Evolutionary conservation across 2,329 filamentous ascomycete species (phyloP).

Genomic region (Ophioceras dolichostomum): DNA sequence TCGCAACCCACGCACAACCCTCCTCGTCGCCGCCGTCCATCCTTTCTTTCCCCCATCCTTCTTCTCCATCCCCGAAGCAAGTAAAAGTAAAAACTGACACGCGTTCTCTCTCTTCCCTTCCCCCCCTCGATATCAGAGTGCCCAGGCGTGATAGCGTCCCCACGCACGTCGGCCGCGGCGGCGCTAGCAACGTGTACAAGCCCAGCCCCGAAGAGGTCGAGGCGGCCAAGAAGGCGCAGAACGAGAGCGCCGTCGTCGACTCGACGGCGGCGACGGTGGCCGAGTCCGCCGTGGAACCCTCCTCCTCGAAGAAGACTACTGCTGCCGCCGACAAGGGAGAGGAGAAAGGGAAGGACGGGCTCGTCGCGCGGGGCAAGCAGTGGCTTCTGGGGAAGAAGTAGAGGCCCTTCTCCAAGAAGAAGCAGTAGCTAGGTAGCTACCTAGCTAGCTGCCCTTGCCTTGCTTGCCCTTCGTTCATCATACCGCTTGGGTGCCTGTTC

Average conservation of each 20-base stretch:
- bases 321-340: conserved; percentile 8
- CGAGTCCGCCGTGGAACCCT: conserved; percentile 15
- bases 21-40: too few relatives aligned
- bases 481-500: too few relatives aligned
- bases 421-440: too few relatives aligned
- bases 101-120: too few relatives aligned
- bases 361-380: conserved; percentile 32
- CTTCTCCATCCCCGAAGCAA: too few relatives aligned
- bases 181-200: conserved; percentile 58
- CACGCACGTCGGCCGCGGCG: conserved; percentile 60
- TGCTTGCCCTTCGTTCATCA: too few relatives aligned
- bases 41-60: conserved; percentile 2
- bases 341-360: conserved; percentile 13
- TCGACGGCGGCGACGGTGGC: conserved; percentile 17
- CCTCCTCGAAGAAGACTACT: conserved; percentile 8
- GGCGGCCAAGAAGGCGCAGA: conserved; percentile 12
- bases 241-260: conserved; percentile 12
- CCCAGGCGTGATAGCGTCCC: conserved; percentile 41
- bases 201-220: conserved; percentile 27
- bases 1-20: too few relatives aligned
- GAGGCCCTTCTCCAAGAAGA: too few relatives aligned
- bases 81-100: too few relatives aligned
- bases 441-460: too few relatives aligned
- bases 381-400: conserved; percentile 36
- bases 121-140: conserved; percentile 22